Base-by-base conservation (phyloP, 1,284 basidiomycete species). In the Microbotryomycetes sp. region DNA sequence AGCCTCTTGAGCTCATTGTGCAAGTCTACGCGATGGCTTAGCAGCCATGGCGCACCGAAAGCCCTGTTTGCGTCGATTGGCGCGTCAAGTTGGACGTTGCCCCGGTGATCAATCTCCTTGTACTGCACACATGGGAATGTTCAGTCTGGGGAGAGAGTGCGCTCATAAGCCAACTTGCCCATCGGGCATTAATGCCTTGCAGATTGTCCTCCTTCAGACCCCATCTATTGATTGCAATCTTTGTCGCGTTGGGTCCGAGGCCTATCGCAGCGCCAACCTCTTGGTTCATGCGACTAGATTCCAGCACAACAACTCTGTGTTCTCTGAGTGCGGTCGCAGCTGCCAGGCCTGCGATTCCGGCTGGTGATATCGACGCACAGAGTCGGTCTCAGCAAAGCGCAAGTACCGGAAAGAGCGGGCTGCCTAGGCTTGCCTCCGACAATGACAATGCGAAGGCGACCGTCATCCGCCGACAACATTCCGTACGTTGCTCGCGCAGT, bases 11-110 rank as follows among this genome's bases (percentile, higher is more conserved):
- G 60, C 62, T 72, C 73, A 24, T 68, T 64, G 56, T 74, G 74
- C 9, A 75, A 61, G 45, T 73, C 72, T 5, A 70, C 68, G 21
- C 74, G 73, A 52, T 75, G 73, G 54, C 71, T 73, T 27, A 74
- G 65, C 13, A 73, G 65, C 72, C 71, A 70, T 3, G 65, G 60
- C 1, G 66, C 52, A 47, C 67, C 70, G 35, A 64, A 73, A 48
- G 61, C 64, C 31, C 59, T 58, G 51, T 31, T 45, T 2, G 31
- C 60, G 57, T 57, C 31, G 26, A 56, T 56, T 11, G 50, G 55
- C 23, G 47, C 54, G 15, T 58, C 57, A 35, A 59, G 61, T 52
- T 41, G 59, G 26, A 28, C 53, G 5, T 9, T 16, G 30, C 60
- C 50, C 24, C 54, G 57, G 3, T 51, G 29, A 21, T 49, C 56